Evolutionary conservation across 2,329 filamentous ascomycete species (phyloP).

Genomic region (Lojkania enalia): DNA sequence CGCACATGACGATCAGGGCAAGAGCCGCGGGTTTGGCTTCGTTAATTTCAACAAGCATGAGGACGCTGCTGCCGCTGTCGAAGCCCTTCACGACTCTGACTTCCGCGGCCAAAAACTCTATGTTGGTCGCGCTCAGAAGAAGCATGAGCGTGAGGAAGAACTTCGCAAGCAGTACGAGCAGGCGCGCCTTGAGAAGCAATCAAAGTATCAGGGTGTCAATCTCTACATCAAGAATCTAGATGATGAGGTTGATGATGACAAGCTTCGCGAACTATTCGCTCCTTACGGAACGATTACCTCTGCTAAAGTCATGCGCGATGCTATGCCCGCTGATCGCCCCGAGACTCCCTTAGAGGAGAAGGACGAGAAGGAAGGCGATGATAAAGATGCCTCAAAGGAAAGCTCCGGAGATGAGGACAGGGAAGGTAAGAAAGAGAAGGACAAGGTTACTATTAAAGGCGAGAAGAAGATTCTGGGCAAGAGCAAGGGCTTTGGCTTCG

Average conservation of each 20-base stretch:
- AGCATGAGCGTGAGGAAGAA: conserved; percentile 99
- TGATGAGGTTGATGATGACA: conserved; percentile 96
- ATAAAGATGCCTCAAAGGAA: conserved; percentile 61
- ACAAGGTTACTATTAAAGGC: conserved; percentile 58
- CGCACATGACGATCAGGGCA: conserved; percentile 83
- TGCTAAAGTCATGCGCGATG: conserved; percentile 98
- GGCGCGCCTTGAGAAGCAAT: conserved; percentile 95
- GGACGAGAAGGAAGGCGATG: conserved; percentile 53
- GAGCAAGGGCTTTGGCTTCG: conserved; percentile 99
- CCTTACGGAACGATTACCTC: conserved; percentile 95
- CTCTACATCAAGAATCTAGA: conserved; percentile 99
- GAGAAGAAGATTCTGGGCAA: conserved; percentile 78
- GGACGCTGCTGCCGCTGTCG: conserved; percentile 80
- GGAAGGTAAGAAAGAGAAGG: conserved; percentile 56
- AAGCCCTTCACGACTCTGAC: conserved; percentile 87
- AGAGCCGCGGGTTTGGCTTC: conserved; percentile 94
- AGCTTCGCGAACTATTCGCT: conserved; percentile 90
- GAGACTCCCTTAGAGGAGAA: conserved; percentile 51
- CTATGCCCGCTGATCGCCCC: conserved; percentile 55
- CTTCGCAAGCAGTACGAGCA: conserved; percentile 98
- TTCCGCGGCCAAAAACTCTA: conserved; percentile 96
- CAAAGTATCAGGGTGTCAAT: conserved; percentile 99
- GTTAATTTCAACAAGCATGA: conserved; percentile 96
- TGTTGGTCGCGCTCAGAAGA: conserved; percentile 98
- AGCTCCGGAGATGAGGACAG: conserved; percentile 64